phyloP scores from a whole-genome alignment of 148 eudicot species.

The Suaeda aralocaspica region DNA sequence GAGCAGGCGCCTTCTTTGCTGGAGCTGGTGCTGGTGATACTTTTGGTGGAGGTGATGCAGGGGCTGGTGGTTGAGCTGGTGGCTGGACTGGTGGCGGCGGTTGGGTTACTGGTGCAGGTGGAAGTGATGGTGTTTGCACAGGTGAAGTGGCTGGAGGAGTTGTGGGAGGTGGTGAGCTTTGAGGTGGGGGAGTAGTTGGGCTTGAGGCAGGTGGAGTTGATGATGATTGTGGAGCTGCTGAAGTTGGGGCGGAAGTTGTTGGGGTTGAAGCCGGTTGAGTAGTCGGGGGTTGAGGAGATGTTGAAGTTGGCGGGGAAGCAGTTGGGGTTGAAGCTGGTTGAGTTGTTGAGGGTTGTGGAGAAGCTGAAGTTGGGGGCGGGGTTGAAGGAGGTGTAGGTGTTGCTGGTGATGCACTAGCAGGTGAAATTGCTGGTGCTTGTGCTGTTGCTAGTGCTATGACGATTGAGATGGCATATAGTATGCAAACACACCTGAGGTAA shows the following conservation, averaged over 20 bases:
- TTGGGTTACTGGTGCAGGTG: slow-evolving; percentile 24
- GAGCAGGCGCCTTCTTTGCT: slow-evolving; percentile 18
- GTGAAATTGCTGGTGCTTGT: slow-evolving; percentile 66
- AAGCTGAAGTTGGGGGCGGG: slow-evolving; percentile 28
- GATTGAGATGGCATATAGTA: slow-evolving; percentile 34
- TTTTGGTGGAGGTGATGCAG: slow-evolving; percentile 24
- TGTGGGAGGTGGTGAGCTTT: slow-evolving; percentile 28
- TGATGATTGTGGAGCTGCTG: slow-evolving; percentile 23
- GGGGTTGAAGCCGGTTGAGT: too few species aligned
- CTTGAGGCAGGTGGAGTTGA: slow-evolving; percentile 23
- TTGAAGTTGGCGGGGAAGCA: too few species aligned
- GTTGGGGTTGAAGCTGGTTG: slow-evolving; percentile 22
- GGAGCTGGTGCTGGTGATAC: slow-evolving; percentile 20
- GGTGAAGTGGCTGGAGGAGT: slow-evolving; percentile 26
- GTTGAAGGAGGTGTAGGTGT: slow-evolving; percentile 38
- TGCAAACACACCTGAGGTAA: slow-evolving; percentile 21
- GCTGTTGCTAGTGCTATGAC: slow-evolving; percentile 34
- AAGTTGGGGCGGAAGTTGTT: slow-evolving; percentile 7
- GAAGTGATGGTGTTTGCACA: slow-evolving; percentile 30
- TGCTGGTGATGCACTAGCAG: slow-evolving; percentile 36
- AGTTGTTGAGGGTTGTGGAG: slow-evolving; percentile 21
- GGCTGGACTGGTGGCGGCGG: slow-evolving; percentile 22
- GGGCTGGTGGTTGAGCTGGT: slow-evolving; percentile 5
- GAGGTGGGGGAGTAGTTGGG: slow-evolving; percentile 22
- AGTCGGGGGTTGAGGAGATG: too few species aligned